A percentile compares a stretch with the other conserved stretches of the same genome.
Conservation (phyloP, 1,139 yeast genomes). For the Sugiyamaella novakii region DNA sequence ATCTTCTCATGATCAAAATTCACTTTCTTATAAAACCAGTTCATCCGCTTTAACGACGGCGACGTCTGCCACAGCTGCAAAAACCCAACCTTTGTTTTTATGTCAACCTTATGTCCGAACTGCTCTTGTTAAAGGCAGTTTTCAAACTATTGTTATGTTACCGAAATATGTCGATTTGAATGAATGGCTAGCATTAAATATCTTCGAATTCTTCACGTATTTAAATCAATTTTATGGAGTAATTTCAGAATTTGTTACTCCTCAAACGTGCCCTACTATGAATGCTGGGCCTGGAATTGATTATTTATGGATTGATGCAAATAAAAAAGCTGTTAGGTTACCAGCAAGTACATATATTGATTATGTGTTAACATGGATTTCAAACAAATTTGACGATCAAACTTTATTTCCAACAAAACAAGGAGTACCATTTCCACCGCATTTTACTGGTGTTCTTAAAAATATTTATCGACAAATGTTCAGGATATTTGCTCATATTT, state of each 20-base stretch:
- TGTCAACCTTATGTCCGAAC: slow-evolving; percentile 94
- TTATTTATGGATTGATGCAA: slow-evolving; percentile 86
- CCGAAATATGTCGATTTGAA: slow-evolving; percentile 93
- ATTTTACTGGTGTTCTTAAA: slow-evolving; percentile 77
- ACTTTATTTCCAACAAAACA: slow-evolving; percentile 87
- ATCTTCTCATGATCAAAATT: slow-evolving; percentile 8
- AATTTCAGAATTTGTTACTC: slow-evolving; percentile 83
- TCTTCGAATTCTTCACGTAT: slow-evolving; percentile 86
- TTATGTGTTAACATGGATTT: slow-evolving; percentile 87
- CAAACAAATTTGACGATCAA: slow-evolving; percentile 84
- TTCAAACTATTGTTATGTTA: slow-evolving; percentile 89
- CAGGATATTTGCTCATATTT: slow-evolving; percentile 93
- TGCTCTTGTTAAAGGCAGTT: slow-evolving; percentile 95
- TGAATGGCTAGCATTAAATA: slow-evolving; percentile 94
- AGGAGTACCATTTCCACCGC: slow-evolving; percentile 89
- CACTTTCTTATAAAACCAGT: slow-evolving; percentile 13
- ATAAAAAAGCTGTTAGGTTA: slow-evolving; percentile 73
- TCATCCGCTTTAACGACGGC: slow-evolving; percentile 10
- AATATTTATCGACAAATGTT: slow-evolving; percentile 91
- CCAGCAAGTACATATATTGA: slow-evolving; percentile 96
- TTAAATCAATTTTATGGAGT: slow-evolving; percentile 87
- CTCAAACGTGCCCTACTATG: slow-evolving; percentile 90
- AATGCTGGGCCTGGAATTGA: slow-evolving; percentile 93
- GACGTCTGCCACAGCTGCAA: slow-evolving; percentile 6
- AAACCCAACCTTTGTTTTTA: slow-evolving; percentile 60